phyloP scores from a whole-genome alignment of 768 basidiomycete species.

The Lentinula sp. region DNA sequence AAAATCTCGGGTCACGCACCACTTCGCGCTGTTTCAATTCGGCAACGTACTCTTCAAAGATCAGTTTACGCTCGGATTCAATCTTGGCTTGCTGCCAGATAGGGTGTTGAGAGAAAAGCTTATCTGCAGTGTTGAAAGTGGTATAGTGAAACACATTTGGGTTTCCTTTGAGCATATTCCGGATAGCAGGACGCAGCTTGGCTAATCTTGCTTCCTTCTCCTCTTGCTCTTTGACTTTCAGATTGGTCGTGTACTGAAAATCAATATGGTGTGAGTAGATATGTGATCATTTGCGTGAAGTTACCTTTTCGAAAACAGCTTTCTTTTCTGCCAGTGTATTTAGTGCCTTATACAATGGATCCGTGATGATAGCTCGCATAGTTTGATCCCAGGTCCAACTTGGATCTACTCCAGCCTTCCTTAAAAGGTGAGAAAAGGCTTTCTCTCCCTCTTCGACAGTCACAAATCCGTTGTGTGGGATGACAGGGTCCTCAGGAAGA shows the following conservation, averaged over 20 bases:
- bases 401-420: conserved; percentile 85
- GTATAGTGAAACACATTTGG: conserved; percentile 89
- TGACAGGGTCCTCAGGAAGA: conserved; percentile 81
- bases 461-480: conserved; percentile 84
- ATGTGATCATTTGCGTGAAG: conserved; percentile 11
- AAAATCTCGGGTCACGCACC: conserved; percentile 39
- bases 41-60: conserved; percentile 88
- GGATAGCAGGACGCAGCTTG: conserved; percentile 80
- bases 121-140: conserved; percentile 86
- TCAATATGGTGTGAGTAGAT: conserved; percentile 1
- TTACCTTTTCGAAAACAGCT: conserved; percentile 86
- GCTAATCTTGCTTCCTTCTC: conserved; percentile 79
- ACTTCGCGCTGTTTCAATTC: conserved; percentile 87
- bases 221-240: conserved; percentile 79
- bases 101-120: conserved; percentile 78
- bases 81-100: conserved; percentile 88
- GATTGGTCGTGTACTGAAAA: conserved; percentile 65
- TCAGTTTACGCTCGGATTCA: conserved; percentile 77
- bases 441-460: conserved; percentile 89
- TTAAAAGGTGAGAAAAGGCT: conserved; percentile 86
- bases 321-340: conserved; percentile 95
- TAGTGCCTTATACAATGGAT: conserved; percentile 93
- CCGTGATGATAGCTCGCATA: conserved; percentile 97
- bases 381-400: conserved; percentile 98
- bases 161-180: conserved; percentile 82